A percentile compares a stretch with the other conserved stretches of the same genome.
Evolutionary conservation across 192 early-diverging fungal genomes (phyloP).

Genomic region (Spinellus fusiger): DNA sequence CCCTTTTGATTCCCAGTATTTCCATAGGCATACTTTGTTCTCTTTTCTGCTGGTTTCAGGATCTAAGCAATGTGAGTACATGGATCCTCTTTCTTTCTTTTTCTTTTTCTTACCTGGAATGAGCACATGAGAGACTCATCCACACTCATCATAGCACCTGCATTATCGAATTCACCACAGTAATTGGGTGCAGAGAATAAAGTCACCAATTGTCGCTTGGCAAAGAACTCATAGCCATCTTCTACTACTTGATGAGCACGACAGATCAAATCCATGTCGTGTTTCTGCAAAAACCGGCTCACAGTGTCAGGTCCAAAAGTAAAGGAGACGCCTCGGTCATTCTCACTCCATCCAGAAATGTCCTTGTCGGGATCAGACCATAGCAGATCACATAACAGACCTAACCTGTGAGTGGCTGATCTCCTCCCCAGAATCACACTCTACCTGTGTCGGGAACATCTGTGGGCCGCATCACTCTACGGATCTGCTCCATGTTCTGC

Average conservation of each 20-base stretch:
- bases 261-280: conserved; percentile 91
- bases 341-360: conserved; percentile 93
- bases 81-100: neutral
- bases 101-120: conserved; percentile 61
- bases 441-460: conserved; percentile 95
- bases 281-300: conserved; percentile 75
- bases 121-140: conserved; percentile 87
- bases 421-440: conserved; percentile 1
- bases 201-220: conserved; percentile 83
- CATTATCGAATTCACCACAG: conserved; percentile 94
- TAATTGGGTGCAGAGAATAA: conserved; percentile 96
- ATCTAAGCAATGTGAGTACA: conserved; percentile 7
- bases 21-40: conserved; percentile 13
- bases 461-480: conserved; percentile 93
- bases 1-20: conserved; percentile 5
- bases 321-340: conserved; percentile 93
- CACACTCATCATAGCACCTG: conserved; percentile 88
- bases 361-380: conserved; percentile 99
- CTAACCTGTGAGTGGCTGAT: neutral
- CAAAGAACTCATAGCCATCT: conserved; percentile 97
- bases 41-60: conserved; percentile 24
- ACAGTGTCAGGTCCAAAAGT: conserved; percentile 97
- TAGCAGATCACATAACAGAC: conserved; percentile 89
- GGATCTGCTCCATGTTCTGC: conserved; percentile 96
- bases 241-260: conserved; percentile 96